Base-by-base conservation (phyloP, 2,329 filamentous ascomycete species). In the Xylariomycetidae sp. region DNA sequence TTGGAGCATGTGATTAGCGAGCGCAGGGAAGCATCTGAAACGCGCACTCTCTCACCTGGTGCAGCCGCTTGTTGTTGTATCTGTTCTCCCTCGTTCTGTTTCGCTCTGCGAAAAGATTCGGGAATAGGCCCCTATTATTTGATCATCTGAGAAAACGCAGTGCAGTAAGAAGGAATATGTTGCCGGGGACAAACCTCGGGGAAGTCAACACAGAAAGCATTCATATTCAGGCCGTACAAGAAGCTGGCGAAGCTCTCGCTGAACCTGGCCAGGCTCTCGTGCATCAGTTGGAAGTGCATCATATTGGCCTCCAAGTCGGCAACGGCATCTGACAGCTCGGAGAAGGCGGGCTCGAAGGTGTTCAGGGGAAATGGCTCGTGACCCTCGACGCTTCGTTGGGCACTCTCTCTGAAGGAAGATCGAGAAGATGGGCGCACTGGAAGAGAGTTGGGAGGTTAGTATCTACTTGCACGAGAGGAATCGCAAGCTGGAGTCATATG, bases 131-230 rank as follows among this genome's bases (percentile, higher is more conserved):
- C 85, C 85, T 92, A 33, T 15, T 10, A 26, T 27, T 17, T 10
- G 8, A 17, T 7, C 12, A 34, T 33, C 25, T 41, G 33, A 7
- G 31, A 14, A 34, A 12, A 3, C 12, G 3, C 8, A 16, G 26
- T 29, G 12, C 5, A 25, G n/a, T 6, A 20, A 14, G n/a, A n/a
- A n/a, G n/a, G n/a, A n/a, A n/a, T n/a, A n/a, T n/a, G n/a, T n/a
- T n/a, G n/a, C n/a, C 8, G 11, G 11, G 30, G 18, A 36, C 57
- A 32, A 64, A 88, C 88, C 77, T 98, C 92, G 0, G 88, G 86
- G 46, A 96, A 98, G 59, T 98, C 92, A 19, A 97, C 89, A 59
- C 90, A 97, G 58, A 97, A 98, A 2, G 92, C 92, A 61, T 96
- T 97, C 89, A 98, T 96, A 56, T 97, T 97, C 57, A 98, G 62